phyloP scores from a whole-genome alignment of 352 stramenopile species.

The Phytophthora uliginosa region DNA sequence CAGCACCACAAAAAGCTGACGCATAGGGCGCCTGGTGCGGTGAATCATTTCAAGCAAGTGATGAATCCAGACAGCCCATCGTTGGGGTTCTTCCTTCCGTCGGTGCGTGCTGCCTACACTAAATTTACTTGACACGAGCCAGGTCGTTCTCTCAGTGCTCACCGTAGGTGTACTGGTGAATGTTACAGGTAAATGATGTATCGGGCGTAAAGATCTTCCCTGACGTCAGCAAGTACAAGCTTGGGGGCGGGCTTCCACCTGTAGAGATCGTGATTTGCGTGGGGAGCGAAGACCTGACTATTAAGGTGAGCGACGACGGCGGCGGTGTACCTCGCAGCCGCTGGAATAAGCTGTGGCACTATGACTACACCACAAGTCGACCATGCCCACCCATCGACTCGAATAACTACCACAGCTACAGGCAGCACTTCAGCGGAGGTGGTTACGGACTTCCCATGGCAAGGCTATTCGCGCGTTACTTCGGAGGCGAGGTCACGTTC shows the following conservation, averaged over 20 bases:
- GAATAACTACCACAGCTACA: conserved; percentile 82
- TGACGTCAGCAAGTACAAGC: conserved; percentile 78
- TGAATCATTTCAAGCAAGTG: conserved; percentile 69
- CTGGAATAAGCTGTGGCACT: conserved; percentile 98
- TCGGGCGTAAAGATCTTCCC: conserved; percentile 81
- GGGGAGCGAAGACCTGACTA: conserved; percentile 96
- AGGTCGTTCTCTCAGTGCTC: neutral
- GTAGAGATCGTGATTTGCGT: conserved; percentile 99
- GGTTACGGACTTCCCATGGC: conserved; percentile 96
- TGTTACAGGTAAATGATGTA: conserved; percentile 51
- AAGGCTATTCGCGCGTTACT: conserved; percentile 97
- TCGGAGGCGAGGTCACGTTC: conserved; percentile 98
- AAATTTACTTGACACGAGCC: neutral
- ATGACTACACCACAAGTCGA: conserved; percentile 98
- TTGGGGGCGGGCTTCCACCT: conserved; percentile 78
- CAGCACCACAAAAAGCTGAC: conserved; percentile 93
- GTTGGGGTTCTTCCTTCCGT: conserved; percentile 80
- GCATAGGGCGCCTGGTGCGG: conserved; percentile 40
- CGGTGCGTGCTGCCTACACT: conserved; percentile 38
- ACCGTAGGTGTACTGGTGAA: neutral
- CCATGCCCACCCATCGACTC: conserved; percentile 62
- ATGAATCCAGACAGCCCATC: conserved; percentile 77
- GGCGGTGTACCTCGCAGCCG: conserved; percentile 97
- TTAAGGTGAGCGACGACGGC: conserved; percentile 99
- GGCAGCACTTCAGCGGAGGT: conserved; percentile 93